phyloP scores from a whole-genome alignment of 129 eudicot species.

The Centrapalus pauciflorus region DNA sequence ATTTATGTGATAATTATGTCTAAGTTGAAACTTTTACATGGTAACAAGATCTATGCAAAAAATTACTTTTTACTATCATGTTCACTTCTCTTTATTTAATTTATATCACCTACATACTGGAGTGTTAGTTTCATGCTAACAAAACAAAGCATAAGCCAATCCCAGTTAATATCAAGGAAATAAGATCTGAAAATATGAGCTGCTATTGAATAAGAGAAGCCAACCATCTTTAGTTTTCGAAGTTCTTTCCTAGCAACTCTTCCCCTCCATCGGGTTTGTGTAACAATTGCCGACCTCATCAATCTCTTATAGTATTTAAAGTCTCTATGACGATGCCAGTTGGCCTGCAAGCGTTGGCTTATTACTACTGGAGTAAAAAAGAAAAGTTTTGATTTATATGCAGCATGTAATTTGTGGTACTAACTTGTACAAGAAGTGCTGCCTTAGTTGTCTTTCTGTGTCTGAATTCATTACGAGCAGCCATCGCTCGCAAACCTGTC shows the following conservation, averaged over 20 bases:
- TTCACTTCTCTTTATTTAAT: background rate
- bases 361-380: constrained; percentile 7
- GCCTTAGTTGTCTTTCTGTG: constrained; percentile 62
- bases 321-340: constrained; percentile 78
- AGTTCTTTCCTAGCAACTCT: constrained; percentile 72
- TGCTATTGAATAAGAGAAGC: constrained; percentile 21
- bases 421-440: constrained; percentile 72
- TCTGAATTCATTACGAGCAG: constrained; percentile 65
- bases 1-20: background rate
- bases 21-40: background rate
- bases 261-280: constrained; percentile 99
- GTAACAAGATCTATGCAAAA: background rate
- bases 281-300: constrained; percentile 56
- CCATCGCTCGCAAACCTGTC: constrained; percentile 75
- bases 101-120: background rate
- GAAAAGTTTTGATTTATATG: constrained; percentile 1
- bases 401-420: constrained; percentile 9
- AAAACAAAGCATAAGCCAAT: constrained; percentile 1
- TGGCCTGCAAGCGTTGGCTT: constrained; percentile 49
- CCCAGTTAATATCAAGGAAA: constrained; percentile 6
- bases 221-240: constrained; percentile 77
- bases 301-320: constrained; percentile 61
- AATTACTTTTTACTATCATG: background rate
- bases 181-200: constrained; percentile 5
- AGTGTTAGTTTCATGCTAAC: background rate